Percentiles rank a stretch among this genome's conserved stretches.
These are phyloP conservation scores for Saksenaea vasiformis DNA, from an alignment of 371 early-diverging fungal species.

Conservation along the genomic window DNA sequence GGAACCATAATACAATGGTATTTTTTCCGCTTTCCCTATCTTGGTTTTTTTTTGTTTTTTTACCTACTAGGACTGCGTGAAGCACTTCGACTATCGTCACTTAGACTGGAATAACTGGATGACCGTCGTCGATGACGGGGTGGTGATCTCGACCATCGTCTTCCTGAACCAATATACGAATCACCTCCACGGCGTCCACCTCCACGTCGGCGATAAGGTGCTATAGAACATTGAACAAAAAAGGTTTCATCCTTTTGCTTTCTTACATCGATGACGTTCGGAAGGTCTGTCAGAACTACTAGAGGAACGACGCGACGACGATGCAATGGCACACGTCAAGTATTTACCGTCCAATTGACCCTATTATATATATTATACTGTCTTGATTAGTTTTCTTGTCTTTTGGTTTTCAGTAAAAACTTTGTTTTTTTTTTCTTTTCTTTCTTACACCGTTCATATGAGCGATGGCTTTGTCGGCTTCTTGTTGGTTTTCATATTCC, in stretches of 20 bases:
- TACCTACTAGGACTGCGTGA: too few relatives aligned
- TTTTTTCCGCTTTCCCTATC: too few relatives aligned
- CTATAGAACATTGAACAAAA: constrained; percentile 25
- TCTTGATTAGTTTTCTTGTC: not conserved
- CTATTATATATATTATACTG: too few relatives aligned
- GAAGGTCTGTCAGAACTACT: constrained; percentile 27
- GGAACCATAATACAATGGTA: not conserved
- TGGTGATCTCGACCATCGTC: too few relatives aligned
- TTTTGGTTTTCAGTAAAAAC: not conserved
- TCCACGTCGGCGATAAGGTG: constrained; percentile 24
- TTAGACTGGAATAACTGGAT: too few relatives aligned
- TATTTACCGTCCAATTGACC: constrained; percentile 61
- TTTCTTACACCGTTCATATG: constrained; percentile 55
- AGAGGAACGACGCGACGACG: constrained; percentile 36
- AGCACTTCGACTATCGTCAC: too few relatives aligned
- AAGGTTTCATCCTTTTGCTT: too few relatives aligned
- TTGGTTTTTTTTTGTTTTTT: too few relatives aligned
- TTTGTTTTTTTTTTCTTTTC: not conserved
- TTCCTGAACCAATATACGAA: too few relatives aligned
- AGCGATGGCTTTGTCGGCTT: constrained; percentile 53
- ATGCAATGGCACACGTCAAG: constrained; percentile 30
- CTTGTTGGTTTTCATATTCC: constrained; percentile 57
- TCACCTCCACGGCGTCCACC: constrained; percentile 9
- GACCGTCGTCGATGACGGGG: too few relatives aligned
- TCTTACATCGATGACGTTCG: constrained; percentile 28